phyloP scores from a whole-genome alignment of 768 basidiomycete species.

The Hericium erinaceus region DNA sequence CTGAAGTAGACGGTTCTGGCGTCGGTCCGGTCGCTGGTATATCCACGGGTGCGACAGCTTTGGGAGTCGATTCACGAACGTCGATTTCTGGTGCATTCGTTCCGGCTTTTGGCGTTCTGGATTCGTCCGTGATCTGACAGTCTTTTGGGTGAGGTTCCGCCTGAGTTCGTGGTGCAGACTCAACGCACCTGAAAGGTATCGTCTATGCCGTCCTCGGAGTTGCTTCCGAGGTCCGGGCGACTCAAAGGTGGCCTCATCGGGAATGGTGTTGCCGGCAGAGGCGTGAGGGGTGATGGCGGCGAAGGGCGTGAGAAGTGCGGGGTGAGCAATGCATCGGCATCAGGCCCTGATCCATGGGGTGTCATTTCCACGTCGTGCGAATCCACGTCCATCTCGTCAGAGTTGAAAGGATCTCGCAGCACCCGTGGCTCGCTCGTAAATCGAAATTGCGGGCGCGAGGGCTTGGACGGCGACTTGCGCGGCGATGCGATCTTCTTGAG shows the following conservation, averaged over 20 bases:
- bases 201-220: background rate
- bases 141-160: background rate
- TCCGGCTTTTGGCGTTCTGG: background rate
- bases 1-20: background rate
- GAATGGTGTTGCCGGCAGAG: background rate
- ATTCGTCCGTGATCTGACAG: background rate
- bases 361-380: background rate
- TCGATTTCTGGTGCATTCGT: background rate
- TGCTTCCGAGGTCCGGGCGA: background rate
- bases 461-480: slow-evolving; percentile 1
- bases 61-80: background rate
- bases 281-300: background rate
- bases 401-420: background rate
- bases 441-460: slow-evolving; percentile 8
- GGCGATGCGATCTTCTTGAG: slow-evolving; percentile 8
- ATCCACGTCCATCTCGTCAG: background rate
- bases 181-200: background rate
- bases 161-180: background rate
- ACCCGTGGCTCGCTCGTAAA: slow-evolving; percentile 13
- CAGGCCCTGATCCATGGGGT: background rate
- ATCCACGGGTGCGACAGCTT: background rate
- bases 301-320: background rate
- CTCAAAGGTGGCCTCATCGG: background rate
- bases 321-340: background rate
- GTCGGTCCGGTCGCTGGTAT: background rate